These are phyloP conservation scores for Leccinum griseonigrum DNA, from an alignment of 1,284 basidiomycete genomes.

Conservation along the genomic window DNA sequence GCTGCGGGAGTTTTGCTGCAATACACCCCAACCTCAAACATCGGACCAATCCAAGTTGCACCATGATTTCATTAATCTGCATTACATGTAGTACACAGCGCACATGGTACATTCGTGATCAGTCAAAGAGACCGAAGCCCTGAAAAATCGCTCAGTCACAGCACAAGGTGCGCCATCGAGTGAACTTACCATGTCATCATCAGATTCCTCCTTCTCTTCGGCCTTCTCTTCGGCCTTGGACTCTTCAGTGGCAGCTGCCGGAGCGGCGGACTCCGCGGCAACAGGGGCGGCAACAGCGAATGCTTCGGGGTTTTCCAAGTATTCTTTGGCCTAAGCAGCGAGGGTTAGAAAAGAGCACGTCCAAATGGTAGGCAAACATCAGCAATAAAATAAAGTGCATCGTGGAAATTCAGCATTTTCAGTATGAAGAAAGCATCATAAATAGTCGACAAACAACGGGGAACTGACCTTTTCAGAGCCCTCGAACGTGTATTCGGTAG, in stretches of 20 bases:
- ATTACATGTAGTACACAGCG: slow-evolving; percentile 22
- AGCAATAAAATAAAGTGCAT: slow-evolving; percentile 37
- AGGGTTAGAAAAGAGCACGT: slow-evolving; percentile 28
- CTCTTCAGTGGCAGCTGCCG: slow-evolving; percentile 47
- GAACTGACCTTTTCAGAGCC: slow-evolving; percentile 83
- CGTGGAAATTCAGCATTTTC: slow-evolving; percentile 74
- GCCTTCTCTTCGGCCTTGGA: slow-evolving; percentile 76
- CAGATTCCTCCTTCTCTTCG: slow-evolving; percentile 54
- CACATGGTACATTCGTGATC: slow-evolving; percentile 25
- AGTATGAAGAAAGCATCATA: slow-evolving; percentile 59
- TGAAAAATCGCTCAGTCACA: slow-evolving; percentile 28
- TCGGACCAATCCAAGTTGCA: slow-evolving; percentile 4
- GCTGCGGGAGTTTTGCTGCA: background rate
- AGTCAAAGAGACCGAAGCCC: slow-evolving; percentile 91
- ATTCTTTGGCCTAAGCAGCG: slow-evolving; percentile 80
- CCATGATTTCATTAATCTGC: slow-evolving; percentile 17
- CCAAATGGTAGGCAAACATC: slow-evolving; percentile 13
- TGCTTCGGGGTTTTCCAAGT: slow-evolving; percentile 95
- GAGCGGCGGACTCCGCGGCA: slow-evolving; percentile 50
- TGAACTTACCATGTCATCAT: slow-evolving; percentile 70
- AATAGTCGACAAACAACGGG: background rate
- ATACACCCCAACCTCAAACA: background rate
- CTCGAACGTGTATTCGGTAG: slow-evolving; percentile 95
- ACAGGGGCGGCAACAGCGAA: slow-evolving; percentile 79
- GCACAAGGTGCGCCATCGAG: background rate